Base-by-base conservation (phyloP, 495 filamentous ascomycete genomes). In the Trichoderma erinaceum region DNA sequence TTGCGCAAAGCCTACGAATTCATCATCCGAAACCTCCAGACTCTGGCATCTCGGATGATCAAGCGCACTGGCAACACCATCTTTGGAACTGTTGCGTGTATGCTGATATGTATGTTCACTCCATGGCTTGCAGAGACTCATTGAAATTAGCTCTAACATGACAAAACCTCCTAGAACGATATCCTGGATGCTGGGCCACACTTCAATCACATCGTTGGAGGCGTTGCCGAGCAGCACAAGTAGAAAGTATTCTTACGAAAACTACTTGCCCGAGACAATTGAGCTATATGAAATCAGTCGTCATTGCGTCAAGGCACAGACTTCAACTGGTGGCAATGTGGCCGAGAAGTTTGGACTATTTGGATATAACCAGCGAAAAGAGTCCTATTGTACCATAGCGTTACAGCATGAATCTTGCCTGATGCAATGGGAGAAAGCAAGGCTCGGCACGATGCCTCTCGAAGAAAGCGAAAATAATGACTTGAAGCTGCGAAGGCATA, bases 1-100 rank as follows among this genome's bases (percentile, higher is more conserved):
- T 75, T 56, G 75, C 74, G 12, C 73, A 74, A 67, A 74, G 56
- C 21, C 65, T 76, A 32, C 70, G 72, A 29, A 70, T 68, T 58
- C 64, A 75, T 68, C 32, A 52, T 7, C 58, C 64, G 2, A 68
- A 71, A 12, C 15, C 67, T 16, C 81, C 80, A 2, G 80, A 23
- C 0, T 18, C 48, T 52, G 48, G 48, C 6, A 21, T 52, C 6
- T 23, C 48, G 18, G 18, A 18, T 18, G 8, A 52, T 18, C 16
- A 23, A 21, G 48, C 16, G 6, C 11, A 27, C n/a, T 61, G 23
- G 23, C 3, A n/a, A 16, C 23, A 61, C 7, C 23, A 61, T 29
- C 23, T 61, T 13, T 61, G 52, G 52, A 29, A 27, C 27, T 29
- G 52, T 23, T 61, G 52, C 11, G 52, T 61, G 4, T 52, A 18